These are phyloP conservation scores for Effrenium voratum DNA, from an alignment of 73 alveolate species.

Conservation along the genomic window DNA sequence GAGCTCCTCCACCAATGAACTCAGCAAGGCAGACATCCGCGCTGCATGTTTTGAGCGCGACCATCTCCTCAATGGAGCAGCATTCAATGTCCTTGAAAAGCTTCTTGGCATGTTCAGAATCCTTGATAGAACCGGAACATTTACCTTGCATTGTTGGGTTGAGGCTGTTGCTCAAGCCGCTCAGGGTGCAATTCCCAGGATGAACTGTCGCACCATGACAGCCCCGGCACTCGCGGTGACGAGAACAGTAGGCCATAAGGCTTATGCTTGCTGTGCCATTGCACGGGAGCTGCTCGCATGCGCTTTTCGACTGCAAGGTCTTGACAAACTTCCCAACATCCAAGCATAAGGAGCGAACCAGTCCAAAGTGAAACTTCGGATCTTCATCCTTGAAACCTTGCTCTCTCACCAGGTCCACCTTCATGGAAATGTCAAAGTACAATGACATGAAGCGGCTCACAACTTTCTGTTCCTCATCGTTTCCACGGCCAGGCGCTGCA, in stretches of 20 bases:
- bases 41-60: not conserved
- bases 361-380: slow-evolving; percentile 13
- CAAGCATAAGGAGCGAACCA: slow-evolving; percentile 26
- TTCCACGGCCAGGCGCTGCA: slow-evolving; percentile 8
- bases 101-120: slow-evolving; percentile 5
- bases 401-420: slow-evolving; percentile 15
- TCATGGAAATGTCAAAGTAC: slow-evolving; percentile 12
- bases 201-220: not conserved
- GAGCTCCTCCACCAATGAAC: slow-evolving; percentile 5
- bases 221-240: slow-evolving; percentile 33
- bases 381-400: not conserved
- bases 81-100: slow-evolving; percentile 7
- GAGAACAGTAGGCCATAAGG: not conserved
- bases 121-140: slow-evolving; percentile 22
- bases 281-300: slow-evolving; percentile 28
- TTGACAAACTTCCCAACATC: slow-evolving; percentile 18
- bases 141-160: not conserved
- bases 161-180: slow-evolving; percentile 47
- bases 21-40: slow-evolving; percentile 22
- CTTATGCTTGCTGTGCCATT: slow-evolving; percentile 1
- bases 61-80: not conserved
- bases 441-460: slow-evolving; percentile 41
- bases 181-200: slow-evolving; percentile 37
- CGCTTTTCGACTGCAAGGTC: slow-evolving; percentile 23
- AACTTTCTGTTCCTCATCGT: not conserved